Evolutionary conservation across 2,329 filamentous ascomycete species (phyloP).

Genomic region (Nemania abortiva): DNA sequence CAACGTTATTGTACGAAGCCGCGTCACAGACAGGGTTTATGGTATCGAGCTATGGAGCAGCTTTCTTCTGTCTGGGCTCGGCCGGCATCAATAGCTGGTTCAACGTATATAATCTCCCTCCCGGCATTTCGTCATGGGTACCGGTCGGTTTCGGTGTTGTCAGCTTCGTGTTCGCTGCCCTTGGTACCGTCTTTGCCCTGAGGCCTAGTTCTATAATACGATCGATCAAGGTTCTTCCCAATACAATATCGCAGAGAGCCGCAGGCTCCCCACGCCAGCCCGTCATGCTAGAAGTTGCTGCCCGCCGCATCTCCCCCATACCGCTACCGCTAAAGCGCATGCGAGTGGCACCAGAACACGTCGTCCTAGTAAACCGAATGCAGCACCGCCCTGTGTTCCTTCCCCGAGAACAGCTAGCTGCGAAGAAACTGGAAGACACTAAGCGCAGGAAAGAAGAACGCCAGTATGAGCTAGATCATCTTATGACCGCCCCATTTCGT

Average conservation of each 20-base stretch:
- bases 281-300: constrained; percentile 66
- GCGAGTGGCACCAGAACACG: constrained; percentile 53
- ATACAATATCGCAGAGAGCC: not conserved
- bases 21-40: constrained; percentile 74
- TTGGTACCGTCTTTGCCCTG: constrained; percentile 71
- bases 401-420: constrained; percentile 47
- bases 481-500: constrained; percentile 70
- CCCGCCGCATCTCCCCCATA: constrained; percentile 59
- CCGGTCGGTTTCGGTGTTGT: constrained; percentile 68
- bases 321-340: constrained; percentile 61
- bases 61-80: constrained; percentile 65
- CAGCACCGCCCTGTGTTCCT: constrained; percentile 39
- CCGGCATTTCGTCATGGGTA: constrained; percentile 68
- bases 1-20: constrained; percentile 73
- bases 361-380: constrained; percentile 56
- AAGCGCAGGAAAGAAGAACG: constrained; percentile 54
- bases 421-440: constrained; percentile 54
- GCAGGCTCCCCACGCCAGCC: not conserved
- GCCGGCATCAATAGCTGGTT: constrained; percentile 64
- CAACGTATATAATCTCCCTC: constrained; percentile 62
- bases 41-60: constrained; percentile 68
- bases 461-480: constrained; percentile 66
- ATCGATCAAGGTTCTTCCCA: constrained; percentile 66
- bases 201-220: constrained; percentile 70
- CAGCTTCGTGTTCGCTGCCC: constrained; percentile 68